These are phyloP conservation scores for Talaromyces sp. DNA, from an alignment of 2,329 filamentous ascomycete species.

Conservation along the genomic window DNA sequence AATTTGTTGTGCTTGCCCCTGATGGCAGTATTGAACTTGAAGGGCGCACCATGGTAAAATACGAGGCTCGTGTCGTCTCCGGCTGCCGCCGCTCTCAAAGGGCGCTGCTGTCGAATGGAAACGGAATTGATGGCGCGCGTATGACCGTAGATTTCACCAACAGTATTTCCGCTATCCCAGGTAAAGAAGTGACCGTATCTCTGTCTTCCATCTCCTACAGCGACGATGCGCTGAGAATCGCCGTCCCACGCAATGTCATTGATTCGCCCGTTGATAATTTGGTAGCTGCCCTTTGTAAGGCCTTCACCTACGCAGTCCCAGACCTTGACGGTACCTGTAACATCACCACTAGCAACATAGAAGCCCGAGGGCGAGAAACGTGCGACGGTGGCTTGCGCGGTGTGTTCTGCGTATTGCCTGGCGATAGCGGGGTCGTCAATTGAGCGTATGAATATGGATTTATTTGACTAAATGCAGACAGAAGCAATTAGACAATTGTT, in stretches of 20 bases:
- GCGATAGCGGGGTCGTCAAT: slow-evolving; percentile 84
- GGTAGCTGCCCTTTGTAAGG: slow-evolving; percentile 89
- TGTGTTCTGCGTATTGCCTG: slow-evolving; percentile 92
- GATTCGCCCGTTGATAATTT: slow-evolving; percentile 89
- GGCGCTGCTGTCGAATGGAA: slow-evolving; percentile 82
- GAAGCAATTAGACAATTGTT: slow-evolving; percentile 14
- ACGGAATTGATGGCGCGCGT: slow-evolving; percentile 88
- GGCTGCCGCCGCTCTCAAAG: slow-evolving; percentile 86
- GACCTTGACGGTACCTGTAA: slow-evolving; percentile 77
- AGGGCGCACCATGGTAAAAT: slow-evolving; percentile 90
- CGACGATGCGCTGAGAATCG: slow-evolving; percentile 93
- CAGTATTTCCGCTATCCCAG: slow-evolving; percentile 91
- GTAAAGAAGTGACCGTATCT: slow-evolving; percentile 92
- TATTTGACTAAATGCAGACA: slow-evolving; percentile 66
- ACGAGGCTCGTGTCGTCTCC: slow-evolving; percentile 87
- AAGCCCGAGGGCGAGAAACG: slow-evolving; percentile 92
- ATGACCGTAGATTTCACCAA: slow-evolving; percentile 91
- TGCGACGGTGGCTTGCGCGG: slow-evolving; percentile 82
- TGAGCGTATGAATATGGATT: slow-evolving; percentile 92
- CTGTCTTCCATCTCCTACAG: slow-evolving; percentile 92
- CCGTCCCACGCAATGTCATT: slow-evolving; percentile 98
- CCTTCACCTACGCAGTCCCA: slow-evolving; percentile 88
- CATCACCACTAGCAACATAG: slow-evolving; percentile 91
- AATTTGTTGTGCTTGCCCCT: slow-evolving; percentile 81
- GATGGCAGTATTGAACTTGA: slow-evolving; percentile 89